Evolutionary conservation across 2,329 filamentous ascomycete genomes (phyloP).

Genomic region (Colletotrichum lupini): DNA sequence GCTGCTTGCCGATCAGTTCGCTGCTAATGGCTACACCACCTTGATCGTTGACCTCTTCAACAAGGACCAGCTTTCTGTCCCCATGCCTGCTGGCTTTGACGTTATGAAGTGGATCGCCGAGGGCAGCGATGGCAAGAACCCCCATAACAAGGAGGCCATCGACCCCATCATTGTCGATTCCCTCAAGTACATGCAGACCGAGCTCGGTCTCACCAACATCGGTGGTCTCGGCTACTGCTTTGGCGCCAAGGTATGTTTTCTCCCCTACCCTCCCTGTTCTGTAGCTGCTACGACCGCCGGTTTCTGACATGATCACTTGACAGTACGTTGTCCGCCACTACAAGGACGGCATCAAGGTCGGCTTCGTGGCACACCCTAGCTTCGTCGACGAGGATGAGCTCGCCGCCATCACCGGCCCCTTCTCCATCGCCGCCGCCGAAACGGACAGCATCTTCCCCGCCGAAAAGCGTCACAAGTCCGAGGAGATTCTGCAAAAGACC

Average conservation of each 20-base stretch:
- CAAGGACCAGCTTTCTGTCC: constrained; percentile 57
- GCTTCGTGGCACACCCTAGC: constrained; percentile 81
- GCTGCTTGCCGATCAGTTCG: constrained; percentile 54
- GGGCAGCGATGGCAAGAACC: constrained; percentile 60
- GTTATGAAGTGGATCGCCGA: constrained; percentile 48
- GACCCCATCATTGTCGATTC: constrained; percentile 48
- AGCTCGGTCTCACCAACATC: constrained; percentile 67
- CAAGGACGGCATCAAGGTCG: constrained; percentile 73
- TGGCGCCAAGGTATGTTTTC: constrained; percentile 69
- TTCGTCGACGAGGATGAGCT: constrained; percentile 78
- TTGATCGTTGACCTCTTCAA: constrained; percentile 52
- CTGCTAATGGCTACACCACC: constrained; percentile 51
- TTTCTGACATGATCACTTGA: background rate
- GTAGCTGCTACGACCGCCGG: background rate
- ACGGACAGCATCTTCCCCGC: constrained; percentile 73
- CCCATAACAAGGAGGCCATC: constrained; percentile 46
- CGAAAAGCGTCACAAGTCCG: constrained; percentile 72
- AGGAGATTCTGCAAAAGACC: constrained; percentile 69
- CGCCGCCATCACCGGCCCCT: constrained; percentile 70
- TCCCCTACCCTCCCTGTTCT: background rate
- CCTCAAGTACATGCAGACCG: constrained; percentile 67
- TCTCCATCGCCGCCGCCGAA: constrained; percentile 75
- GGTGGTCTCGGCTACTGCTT: constrained; percentile 81
- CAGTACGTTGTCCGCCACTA: constrained; percentile 78
- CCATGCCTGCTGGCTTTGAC: constrained; percentile 47